Evolutionary conservation across 2,329 filamentous ascomycete species (phyloP), one percentile per base, ranked within the genome.

Genomic region (Nakataea oryzae): DNA sequence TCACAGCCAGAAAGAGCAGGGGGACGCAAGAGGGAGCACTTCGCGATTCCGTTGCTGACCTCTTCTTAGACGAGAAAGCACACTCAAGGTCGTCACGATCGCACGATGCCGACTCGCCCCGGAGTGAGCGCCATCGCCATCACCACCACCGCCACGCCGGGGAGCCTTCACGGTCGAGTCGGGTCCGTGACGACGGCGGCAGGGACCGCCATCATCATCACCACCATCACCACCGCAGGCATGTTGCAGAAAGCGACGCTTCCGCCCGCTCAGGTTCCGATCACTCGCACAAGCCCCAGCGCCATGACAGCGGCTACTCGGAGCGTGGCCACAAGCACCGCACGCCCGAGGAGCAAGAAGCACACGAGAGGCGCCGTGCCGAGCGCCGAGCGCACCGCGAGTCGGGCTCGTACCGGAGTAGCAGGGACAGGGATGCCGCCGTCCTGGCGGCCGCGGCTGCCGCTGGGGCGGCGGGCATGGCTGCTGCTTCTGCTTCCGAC

Each of bases 21-120:
- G 65, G 64, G 68, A 70, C 69, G 67, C 67, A 71, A 67, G 72
- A 76, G 65, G 70, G 72, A 66, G 74, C 74, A 68, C 71, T 77
- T 74, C 70, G 73, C 70, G 72, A 74, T 72, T 74, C 76, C 73
- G 76, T 79, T 79, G 76, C 81, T 84, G 78, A 84, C 81, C 75
- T 79, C 70, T 79, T 76, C 73, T 74, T 76, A 84, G 81, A 81
- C 74, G 79, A 80, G 62, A 71, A 69, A 66, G 59, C 67, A 79
- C 72, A 69, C 72, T 70, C 69, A 76, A 72, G 70, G 24, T 50
- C 41, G 21, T 50, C 41, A 9, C 74, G 75, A 64, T 68, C 68
- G 57, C 72, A 73, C 65, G 74, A 77, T 64, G 62, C 67, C 65
- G 66, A 69, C 63, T 65, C 69, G 47, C 64, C 66, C 12, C 67